A percentile compares a stretch with the other conserved stretches of the same genome.
phyloP scores from a whole-genome alignment of 352 stramenopile genomes.

The Phytophthora pinifolia region DNA sequence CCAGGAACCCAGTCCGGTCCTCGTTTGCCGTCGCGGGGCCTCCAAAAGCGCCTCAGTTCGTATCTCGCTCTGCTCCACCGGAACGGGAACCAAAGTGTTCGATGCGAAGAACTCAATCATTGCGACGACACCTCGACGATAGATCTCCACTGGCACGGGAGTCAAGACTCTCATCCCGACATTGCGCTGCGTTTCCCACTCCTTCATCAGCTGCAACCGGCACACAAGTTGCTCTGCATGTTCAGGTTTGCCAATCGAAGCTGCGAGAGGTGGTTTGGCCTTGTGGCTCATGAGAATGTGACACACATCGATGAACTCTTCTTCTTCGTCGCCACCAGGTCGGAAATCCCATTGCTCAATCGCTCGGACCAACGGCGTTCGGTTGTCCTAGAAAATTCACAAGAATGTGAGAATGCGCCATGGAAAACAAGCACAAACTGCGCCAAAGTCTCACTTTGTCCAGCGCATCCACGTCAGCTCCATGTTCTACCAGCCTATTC shows the following conservation, averaged over 20 bases:
- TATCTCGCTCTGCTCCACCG: slow-evolving; percentile 11
- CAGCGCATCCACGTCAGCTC: slow-evolving; percentile 25
- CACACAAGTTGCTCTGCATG: slow-evolving; percentile 10
- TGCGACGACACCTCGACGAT: slow-evolving; percentile 14
- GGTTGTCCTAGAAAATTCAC: slow-evolving; percentile 16
- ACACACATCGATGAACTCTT: slow-evolving; percentile 31
- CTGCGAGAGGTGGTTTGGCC: slow-evolving; percentile 2
- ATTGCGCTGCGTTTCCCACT: slow-evolving; percentile 23
- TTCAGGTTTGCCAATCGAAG: slow-evolving; percentile 2
- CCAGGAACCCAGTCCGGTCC: slow-evolving; percentile 15
- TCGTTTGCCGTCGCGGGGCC: slow-evolving; percentile 6
- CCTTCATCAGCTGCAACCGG: slow-evolving; percentile 25
- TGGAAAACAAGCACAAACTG: background rate
- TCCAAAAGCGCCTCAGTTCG: slow-evolving; percentile 12
- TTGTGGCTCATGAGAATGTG: slow-evolving; percentile 30
- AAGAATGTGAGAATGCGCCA: background rate
- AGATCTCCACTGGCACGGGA: slow-evolving; percentile 28
- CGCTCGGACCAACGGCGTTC: slow-evolving; percentile 17
- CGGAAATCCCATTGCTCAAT: slow-evolving; percentile 22
- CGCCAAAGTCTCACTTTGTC: slow-evolving; percentile 10
- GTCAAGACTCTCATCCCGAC: slow-evolving; percentile 19
- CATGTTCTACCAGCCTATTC: slow-evolving; percentile 17
- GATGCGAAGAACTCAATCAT: slow-evolving; percentile 22
- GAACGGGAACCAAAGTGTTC: slow-evolving; percentile 13
- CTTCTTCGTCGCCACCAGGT: slow-evolving; percentile 21